Evolutionary conservation across 78 protist species (phyloP).

Genomic region (Blattamonas nauphoetae): DNA sequence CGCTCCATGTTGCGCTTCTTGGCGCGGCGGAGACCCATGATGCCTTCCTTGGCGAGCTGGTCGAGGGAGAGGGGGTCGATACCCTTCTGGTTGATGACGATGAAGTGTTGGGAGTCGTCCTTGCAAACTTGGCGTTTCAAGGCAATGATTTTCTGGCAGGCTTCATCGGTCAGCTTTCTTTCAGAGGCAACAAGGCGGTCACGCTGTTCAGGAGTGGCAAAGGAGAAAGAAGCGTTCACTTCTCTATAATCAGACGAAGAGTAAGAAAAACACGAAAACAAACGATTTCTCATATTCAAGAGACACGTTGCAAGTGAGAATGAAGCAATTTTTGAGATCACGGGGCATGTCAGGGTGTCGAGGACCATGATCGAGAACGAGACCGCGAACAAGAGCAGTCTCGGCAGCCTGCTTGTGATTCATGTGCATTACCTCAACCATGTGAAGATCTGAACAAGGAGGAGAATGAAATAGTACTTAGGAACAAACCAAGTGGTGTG

Average conservation of each 20-base stretch:
- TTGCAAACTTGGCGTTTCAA: constrained; percentile 81
- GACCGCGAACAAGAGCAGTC: constrained; percentile 72
- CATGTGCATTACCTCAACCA: constrained; percentile 97
- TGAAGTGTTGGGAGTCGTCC: constrained; percentile 48
- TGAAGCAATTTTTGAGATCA: constrained; percentile 53
- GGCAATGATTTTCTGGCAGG: constrained; percentile 69
- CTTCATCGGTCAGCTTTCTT: constrained; percentile 79
- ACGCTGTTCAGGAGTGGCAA: constrained; percentile 71
- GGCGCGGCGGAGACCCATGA: constrained; percentile 92
- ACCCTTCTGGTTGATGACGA: constrained; percentile 98
- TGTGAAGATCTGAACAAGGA: constrained; percentile 76
- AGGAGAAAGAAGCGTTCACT: constrained; percentile 78
- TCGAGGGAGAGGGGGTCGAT: constrained; percentile 95
- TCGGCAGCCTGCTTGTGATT: constrained; percentile 58
- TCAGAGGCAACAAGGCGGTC: constrained; percentile 84
- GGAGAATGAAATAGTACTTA: not conserved
- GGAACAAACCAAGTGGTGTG: not conserved
- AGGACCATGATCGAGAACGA: constrained; percentile 98
- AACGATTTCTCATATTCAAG: constrained; percentile 93
- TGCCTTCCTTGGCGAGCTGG: constrained; percentile 84
- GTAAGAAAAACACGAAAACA: not conserved
- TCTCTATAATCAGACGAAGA: constrained; percentile 47
- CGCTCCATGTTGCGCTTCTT: constrained; percentile 96
- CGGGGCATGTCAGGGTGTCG: constrained; percentile 98
- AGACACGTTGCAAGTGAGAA: constrained; percentile 86